These are phyloP conservation scores for Quercus suber DNA, from an alignment of 306 rosid genomes.

Conservation along the genomic window DNA sequence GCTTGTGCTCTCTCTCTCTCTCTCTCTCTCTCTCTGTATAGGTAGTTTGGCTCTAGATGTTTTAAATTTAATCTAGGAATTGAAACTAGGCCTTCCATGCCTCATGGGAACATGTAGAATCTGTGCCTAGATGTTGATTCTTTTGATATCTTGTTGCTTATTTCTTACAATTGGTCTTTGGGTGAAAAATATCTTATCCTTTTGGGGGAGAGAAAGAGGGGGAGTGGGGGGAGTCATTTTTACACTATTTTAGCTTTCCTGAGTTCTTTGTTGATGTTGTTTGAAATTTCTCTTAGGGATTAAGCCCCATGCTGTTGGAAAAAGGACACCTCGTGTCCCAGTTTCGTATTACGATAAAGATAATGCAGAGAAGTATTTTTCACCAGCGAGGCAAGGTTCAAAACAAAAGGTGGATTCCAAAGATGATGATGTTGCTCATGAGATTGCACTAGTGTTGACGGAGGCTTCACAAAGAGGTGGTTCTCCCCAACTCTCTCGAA, in stretches of 20 bases:
- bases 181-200: constrained; percentile 1
- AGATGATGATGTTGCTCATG: constrained; percentile 63
- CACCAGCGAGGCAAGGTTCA: constrained; percentile 55
- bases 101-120: background rate
- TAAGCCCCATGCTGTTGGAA: constrained; percentile 83
- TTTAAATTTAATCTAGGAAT: constrained; percentile 11
- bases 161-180: background rate
- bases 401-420: constrained; percentile 47
- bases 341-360: constrained; percentile 61
- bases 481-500: constrained; percentile 57
- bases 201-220: background rate
- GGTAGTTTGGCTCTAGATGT: constrained; percentile 21
- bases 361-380: constrained; percentile 46
- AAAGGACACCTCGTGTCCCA: constrained; percentile 93
- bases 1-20: constrained; percentile 13
- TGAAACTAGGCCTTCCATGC: constrained; percentile 6
- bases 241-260: background rate
- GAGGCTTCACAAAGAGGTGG: constrained; percentile 83
- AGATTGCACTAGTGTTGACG: constrained; percentile 73
- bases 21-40: background rate
- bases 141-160: background rate
- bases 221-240: background rate
- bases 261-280: constrained; percentile 5
- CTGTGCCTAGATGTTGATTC: background rate
- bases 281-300: constrained; percentile 51